These are phyloP conservation scores for Holtermannia corniformis DNA, from an alignment of 768 basidiomycete genomes.

Conservation along the genomic window DNA sequence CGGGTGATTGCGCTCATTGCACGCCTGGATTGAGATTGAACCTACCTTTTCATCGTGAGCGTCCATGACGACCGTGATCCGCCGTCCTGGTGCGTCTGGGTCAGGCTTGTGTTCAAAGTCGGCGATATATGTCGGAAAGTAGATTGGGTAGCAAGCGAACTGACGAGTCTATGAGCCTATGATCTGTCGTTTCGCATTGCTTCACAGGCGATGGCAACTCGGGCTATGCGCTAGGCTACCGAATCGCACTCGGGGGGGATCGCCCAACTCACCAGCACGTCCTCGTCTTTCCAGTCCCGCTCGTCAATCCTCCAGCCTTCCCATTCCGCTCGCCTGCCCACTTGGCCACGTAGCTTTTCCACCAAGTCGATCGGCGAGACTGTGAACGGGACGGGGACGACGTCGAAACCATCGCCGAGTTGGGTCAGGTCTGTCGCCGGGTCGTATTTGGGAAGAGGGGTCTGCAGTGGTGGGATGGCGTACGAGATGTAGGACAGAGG, in stretches of 20 bases:
- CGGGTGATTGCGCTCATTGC: no score
- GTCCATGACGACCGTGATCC: slow-evolving; percentile 31
- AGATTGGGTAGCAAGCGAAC: slow-evolving; percentile 33
- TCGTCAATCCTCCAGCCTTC: slow-evolving; percentile 23
- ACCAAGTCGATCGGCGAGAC: slow-evolving; percentile 28
- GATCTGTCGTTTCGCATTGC: no score
- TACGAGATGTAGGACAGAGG: slow-evolving; percentile 34
- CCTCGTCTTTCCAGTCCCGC: slow-evolving; percentile 21
- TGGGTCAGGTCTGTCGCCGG: slow-evolving; percentile 24
- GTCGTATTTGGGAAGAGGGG: slow-evolving; percentile 24
- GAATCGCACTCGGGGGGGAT: neutral
- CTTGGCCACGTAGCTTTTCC: slow-evolving; percentile 12
- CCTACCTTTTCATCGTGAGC: slow-evolving; percentile 29
- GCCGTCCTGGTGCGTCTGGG: slow-evolving; percentile 10
- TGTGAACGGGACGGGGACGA: slow-evolving; percentile 32
- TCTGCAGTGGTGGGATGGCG: slow-evolving; percentile 28
- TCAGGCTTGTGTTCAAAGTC: slow-evolving; percentile 24
- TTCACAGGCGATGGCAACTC: no score
- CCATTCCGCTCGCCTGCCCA: slow-evolving; percentile 19
- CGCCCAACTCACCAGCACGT: slow-evolving; percentile 9
- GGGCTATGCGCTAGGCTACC: neutral
- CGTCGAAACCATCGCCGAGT: slow-evolving; percentile 24
- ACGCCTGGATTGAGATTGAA: neutral
- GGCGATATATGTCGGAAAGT: slow-evolving; percentile 35
- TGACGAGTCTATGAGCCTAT: slow-evolving; percentile 4